Percentiles rank a stretch among this genome's conserved stretches.
Conservation (phyloP, 768 basidiomycete species). For the Candolleomyces efflorescens region DNA sequence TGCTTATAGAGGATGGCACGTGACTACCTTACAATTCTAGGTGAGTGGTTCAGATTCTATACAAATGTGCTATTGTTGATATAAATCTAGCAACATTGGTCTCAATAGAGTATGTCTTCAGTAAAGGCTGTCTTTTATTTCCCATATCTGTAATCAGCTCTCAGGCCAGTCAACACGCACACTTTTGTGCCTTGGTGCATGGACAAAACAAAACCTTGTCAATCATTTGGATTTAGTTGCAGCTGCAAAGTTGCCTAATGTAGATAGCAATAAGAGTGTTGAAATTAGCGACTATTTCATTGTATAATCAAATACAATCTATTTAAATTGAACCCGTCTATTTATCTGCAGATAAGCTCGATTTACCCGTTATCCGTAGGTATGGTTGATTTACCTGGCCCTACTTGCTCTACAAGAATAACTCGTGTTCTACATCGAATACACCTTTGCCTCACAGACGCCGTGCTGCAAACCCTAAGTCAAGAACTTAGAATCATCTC, state of each 20-base stretch:
- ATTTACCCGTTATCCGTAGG: not conserved
- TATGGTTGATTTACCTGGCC: too few species aligned
- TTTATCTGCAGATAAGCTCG: too few species aligned
- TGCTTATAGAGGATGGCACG: not conserved
- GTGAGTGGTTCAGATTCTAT: not conserved
- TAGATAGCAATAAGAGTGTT: not conserved
- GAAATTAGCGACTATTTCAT: not conserved
- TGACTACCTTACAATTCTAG: not conserved
- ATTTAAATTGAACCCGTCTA: not conserved
- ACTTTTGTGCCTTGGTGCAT: slow-evolving; percentile 28
- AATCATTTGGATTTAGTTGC: slow-evolving; percentile 16
- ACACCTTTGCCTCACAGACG: too few species aligned
- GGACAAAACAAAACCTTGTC: slow-evolving; percentile 24
- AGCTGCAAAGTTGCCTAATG: not conserved
- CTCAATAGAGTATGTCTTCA: slow-evolving; percentile 24
- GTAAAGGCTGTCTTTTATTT: slow-evolving; percentile 21
- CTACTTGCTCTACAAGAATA: too few species aligned
- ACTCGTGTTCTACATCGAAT: too few species aligned
- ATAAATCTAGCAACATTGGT: slow-evolving; percentile 21
- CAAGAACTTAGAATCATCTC: too few species aligned
- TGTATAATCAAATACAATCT: not conserved
- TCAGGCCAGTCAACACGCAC: slow-evolving; percentile 20
- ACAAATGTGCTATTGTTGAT: too few species aligned
- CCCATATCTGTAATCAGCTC: slow-evolving; percentile 21
- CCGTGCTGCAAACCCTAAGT: too few species aligned